These are phyloP conservation scores for Atkinsonella hypoxylon DNA, from an alignment of 2,329 filamentous ascomycete genomes.

Conservation along the genomic window DNA sequence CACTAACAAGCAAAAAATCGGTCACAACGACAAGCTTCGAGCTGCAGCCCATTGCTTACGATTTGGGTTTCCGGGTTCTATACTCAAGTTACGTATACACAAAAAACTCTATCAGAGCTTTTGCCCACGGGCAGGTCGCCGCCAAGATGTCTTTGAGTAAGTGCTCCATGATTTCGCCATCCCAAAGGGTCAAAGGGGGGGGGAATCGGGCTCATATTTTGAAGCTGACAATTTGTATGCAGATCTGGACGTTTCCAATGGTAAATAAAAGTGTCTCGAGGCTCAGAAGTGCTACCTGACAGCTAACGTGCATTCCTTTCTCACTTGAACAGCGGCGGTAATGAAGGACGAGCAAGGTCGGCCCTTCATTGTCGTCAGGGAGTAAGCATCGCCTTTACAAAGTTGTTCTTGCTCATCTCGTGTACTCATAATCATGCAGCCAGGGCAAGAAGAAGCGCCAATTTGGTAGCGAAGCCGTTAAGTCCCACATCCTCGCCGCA, in stretches of 20 bases:
- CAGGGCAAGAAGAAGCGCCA: constrained; percentile 97
- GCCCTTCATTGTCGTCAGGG: constrained; percentile 96
- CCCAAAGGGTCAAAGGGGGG: neutral
- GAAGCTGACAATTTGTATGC: constrained; percentile 22
- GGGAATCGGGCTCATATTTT: constrained; percentile 12
- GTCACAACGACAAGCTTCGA: constrained; percentile 18
- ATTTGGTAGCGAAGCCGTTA: constrained; percentile 93
- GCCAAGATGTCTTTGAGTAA: constrained; percentile 28
- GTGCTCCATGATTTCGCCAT: constrained; percentile 15
- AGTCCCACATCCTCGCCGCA: constrained; percentile 94
- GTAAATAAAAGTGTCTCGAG: constrained; percentile 27
- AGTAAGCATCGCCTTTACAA: constrained; percentile 46
- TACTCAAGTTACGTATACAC: neutral
- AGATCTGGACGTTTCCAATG: constrained; percentile 79
- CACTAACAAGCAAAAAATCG: constrained; percentile 16
- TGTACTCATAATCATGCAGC: constrained; percentile 33
- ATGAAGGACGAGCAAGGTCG: constrained; percentile 96
- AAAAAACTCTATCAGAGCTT: constrained; percentile 12
- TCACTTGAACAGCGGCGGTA: constrained; percentile 43
- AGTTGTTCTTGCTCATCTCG: neutral
- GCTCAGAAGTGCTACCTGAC: neutral
- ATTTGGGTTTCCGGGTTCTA: constrained; percentile 12
- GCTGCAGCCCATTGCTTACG: constrained; percentile 16
- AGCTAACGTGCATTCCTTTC: constrained; percentile 10
- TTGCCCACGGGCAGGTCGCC: constrained; percentile 14